phyloP scores from a whole-genome alignment of 768 basidiomycete genomes.

The Filobasidium floriforme region DNA sequence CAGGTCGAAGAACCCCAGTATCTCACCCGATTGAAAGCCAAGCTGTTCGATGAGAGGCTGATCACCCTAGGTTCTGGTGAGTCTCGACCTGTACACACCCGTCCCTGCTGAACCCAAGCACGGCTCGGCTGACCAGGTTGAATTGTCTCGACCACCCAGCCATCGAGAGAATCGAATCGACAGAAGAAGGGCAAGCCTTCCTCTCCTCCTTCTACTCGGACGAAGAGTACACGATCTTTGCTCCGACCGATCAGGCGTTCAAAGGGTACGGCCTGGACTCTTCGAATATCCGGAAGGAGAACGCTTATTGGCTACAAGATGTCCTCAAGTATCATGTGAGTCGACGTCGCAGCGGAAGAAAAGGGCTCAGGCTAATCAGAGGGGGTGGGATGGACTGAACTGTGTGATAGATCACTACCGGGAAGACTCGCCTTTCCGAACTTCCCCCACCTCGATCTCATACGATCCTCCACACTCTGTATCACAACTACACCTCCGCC shows the following conservation, averaged over 20 bases:
- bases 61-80: background rate
- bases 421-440: constrained; percentile 5
- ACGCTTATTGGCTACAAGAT: constrained; percentile 2
- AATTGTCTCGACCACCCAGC: background rate
- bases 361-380: too few species aligned
- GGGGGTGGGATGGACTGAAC: too few species aligned
- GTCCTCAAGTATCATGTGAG: constrained; percentile 29
- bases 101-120: too few species aligned
- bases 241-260: constrained; percentile 27
- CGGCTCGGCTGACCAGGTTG: too few species aligned
- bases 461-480: constrained; percentile 22
- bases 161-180: background rate
- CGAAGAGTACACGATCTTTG: constrained; percentile 26
- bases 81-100: background rate
- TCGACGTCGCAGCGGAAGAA: too few species aligned
- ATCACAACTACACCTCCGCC: constrained; percentile 25
- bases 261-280: background rate
- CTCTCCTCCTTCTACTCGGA: constrained; percentile 21
- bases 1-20: background rate
- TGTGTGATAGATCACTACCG: background rate
- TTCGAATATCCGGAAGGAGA: background rate
- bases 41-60: background rate
- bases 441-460: constrained; percentile 27
- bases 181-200: background rate
- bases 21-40: background rate